Evolutionary conservation across 768 basidiomycete genomes (phyloP).

Genomic region (Pleurotus ostreatus): DNA sequence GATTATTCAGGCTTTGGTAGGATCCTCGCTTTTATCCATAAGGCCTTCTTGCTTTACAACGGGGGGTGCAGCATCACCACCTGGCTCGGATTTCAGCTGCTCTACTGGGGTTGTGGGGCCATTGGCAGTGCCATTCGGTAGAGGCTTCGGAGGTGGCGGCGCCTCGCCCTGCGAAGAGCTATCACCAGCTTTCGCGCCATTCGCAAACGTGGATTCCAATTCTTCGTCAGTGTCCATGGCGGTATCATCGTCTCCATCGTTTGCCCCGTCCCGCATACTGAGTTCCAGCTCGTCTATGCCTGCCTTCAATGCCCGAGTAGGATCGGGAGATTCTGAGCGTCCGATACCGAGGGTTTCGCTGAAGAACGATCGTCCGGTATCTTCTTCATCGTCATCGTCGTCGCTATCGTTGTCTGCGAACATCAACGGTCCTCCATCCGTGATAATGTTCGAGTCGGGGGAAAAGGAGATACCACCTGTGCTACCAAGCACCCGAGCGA

Average conservation of each 20-base stretch:
- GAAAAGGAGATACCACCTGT: constrained; percentile 64
- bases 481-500: constrained; percentile 54
- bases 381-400: constrained; percentile 57
- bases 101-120: constrained; percentile 29
- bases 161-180: constrained; percentile 36
- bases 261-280: constrained; percentile 31
- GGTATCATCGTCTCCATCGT: constrained; percentile 35
- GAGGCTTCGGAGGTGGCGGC: constrained; percentile 38
- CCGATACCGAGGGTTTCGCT: constrained; percentile 42
- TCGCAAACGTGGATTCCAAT: constrained; percentile 11
- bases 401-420: constrained; percentile 64
- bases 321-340: constrained; percentile 43
- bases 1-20: constrained; percentile 25
- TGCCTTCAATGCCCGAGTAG: constrained; percentile 52
- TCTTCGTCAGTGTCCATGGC: constrained; percentile 23
- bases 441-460: constrained; percentile 49
- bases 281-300: constrained; percentile 63
- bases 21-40: constrained; percentile 62
- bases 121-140: constrained; percentile 42
- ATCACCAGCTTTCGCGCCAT: neutral
- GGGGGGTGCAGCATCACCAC: constrained; percentile 51
- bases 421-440: constrained; percentile 50
- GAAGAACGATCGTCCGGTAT: constrained; percentile 46
- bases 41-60: constrained; percentile 61
- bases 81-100: constrained; percentile 47